A percentile compares a stretch with the other conserved stretches of the same genome.
Conservation (phyloP, 2,329 filamentous ascomycete species). For the Aspergillus novofumigatus region DNA sequence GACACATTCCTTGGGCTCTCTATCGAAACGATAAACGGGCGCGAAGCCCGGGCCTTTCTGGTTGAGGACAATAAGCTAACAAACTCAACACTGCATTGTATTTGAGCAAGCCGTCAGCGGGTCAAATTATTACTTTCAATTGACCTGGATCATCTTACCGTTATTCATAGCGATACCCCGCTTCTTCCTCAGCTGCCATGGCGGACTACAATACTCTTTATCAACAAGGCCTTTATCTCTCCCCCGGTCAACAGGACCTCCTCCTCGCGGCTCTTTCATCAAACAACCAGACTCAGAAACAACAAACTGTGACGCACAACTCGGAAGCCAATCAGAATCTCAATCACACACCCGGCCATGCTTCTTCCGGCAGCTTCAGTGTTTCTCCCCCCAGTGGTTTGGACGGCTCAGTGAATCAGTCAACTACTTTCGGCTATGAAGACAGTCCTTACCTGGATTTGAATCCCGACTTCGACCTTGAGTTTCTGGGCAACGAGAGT, state of each 20-base stretch:
- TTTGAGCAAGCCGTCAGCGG: neutral
- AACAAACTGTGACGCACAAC: slow-evolving; percentile 15
- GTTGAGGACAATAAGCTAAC: neutral
- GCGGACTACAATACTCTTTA: slow-evolving; percentile 38
- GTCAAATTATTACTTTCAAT: neutral
- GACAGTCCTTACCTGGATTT: slow-evolving; percentile 78
- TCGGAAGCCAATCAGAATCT: slow-evolving; percentile 21
- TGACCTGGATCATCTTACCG: neutral
- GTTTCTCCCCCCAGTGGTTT: slow-evolving; percentile 28
- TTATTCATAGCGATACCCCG: neutral
- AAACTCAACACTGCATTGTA: neutral
- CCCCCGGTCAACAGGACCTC: slow-evolving; percentile 70
- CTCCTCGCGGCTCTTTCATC: slow-evolving; percentile 73
- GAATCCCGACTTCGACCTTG: slow-evolving; percentile 73
- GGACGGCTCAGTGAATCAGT: slow-evolving; percentile 32
- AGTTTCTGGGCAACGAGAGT: slow-evolving; percentile 56
- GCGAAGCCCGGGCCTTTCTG: slow-evolving; percentile 27
- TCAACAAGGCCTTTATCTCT: slow-evolving; percentile 62
- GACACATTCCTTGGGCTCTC: neutral
- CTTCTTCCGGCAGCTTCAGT: slow-evolving; percentile 42
- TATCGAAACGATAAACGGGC: slow-evolving; percentile 27
- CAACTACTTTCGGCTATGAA: slow-evolving; percentile 48
- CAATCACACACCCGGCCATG: slow-evolving; percentile 35
- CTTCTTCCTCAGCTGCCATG: slow-evolving; percentile 23
- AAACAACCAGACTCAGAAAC: slow-evolving; percentile 49